Evolutionary conservation across 192 early-diverging fungal species (phyloP), one percentile per base, ranked within the genome.

Genomic region (Entomortierella chlamydospora): DNA sequence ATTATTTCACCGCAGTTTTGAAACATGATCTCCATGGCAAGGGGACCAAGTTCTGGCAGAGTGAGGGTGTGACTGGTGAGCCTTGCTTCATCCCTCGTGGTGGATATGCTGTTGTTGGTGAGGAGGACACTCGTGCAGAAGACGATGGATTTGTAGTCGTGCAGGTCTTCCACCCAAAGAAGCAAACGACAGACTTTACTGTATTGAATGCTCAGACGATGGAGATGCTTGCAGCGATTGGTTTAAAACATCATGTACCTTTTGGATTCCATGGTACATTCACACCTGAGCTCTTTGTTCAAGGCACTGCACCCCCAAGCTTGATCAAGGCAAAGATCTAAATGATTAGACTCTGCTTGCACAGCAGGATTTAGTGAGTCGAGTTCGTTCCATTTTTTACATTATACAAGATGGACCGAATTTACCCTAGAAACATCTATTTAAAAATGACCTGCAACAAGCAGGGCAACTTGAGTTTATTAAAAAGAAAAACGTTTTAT

Each of bases 211-310:
- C 76, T 0, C 61, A 65, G 49, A 66, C 67, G 1, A 79, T 79
- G 76, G 68, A 70, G 52, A 26, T 79, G 25, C 30, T 79, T 49
- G 76, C 76, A 25, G 70, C 76, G 4, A 70, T 79, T 61, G 76
- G 60, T 3, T 29, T 79, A 51, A 79, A 79, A 47, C 76, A 79
- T 42, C 68, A 70, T 66, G 76, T 79, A 1, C 76, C 76, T 5
- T 79, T 65, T 53, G 76, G 76, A 2, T 79, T 79, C 52, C 76
- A 79, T 60, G 76, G 76, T 11, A 79, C 76, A 23, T 79, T 79
- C 42, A 79, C 76, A 3, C 76, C 76, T 13, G 76, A 79, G 42
- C 30, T 79, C 18, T 79, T 79, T 60, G 29, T 70, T 20, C 51
- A 41, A 31, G 55, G 56, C 2, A 0, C 10, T 11, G 57, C 66